Base-by-base conservation (phyloP, 768 basidiomycete genomes). In the Trametes coccinea region DNA sequence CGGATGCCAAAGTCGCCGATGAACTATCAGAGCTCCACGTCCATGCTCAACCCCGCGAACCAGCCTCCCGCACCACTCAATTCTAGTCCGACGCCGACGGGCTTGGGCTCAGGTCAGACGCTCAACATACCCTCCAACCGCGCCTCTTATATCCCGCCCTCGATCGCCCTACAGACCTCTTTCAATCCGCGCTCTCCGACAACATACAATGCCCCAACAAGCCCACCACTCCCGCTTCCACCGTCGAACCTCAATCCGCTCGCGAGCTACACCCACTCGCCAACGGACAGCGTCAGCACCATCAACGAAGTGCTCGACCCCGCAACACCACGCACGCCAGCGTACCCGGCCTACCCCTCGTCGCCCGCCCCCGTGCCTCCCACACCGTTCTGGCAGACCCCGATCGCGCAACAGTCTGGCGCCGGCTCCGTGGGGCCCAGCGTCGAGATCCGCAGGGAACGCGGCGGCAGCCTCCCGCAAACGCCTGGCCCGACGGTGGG, bases 401-500 rank as follows among this genome's bases (percentile, higher is more conserved):
- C 88, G 3, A 68, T 89, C 29, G 74, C 81, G 27, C 77, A 79
- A 2, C 82, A 81, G 53, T 77, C 76, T 22, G 76, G 75, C n/a
- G 76, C 77, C 1, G 71, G 72, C 53, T 78, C 79, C 43, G 76
- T 81, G 6, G 82, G 87, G 1, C 80, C 82, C 3, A 84, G 82
- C 66, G 76, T 91, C 30, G 92, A 93, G 67, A 82, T 89, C 43
- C 79, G 82, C 46, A 79, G 89, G n/a, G 84, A 85, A 66, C 77
- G 84, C 16, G 82, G 81, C 13, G 71, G 76, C 63, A 56, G 64
- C 37, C 48, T 53, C 14, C 82, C 84, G 5, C 81, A 76, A 56
- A 87, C 88, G 1, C 86, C 88, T 11, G 77, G 82, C 3, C 86
- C 86, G 4, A 74, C 78, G 44, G 76, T 87, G 22, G 67, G 77